phyloP scores from a whole-genome alignment of 2,329 filamentous ascomycete species.

The Claviceps pazoutovae region DNA sequence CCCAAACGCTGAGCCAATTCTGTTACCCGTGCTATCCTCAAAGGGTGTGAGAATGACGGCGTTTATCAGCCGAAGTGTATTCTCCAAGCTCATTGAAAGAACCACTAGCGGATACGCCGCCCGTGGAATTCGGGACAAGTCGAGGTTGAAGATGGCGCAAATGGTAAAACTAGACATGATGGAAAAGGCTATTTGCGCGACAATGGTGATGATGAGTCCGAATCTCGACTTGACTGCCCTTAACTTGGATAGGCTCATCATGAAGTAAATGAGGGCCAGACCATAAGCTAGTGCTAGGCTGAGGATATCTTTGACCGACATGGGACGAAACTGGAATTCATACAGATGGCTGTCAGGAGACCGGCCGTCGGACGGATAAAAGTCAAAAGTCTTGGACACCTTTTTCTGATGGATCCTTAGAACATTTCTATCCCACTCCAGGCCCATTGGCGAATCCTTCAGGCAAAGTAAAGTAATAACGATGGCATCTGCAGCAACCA shows the following conservation, averaged over 20 bases:
- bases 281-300: conserved; percentile 52
- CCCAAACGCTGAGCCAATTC: conserved; percentile 62
- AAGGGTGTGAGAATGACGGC: conserved; percentile 59
- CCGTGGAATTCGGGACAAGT: conserved; percentile 60
- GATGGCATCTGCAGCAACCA: conserved; percentile 61
- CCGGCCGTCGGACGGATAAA: conserved; percentile 47
- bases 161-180: conserved; percentile 69
- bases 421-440: conserved; percentile 50
- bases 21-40: conserved; percentile 51
- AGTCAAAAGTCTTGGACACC: conserved; percentile 42
- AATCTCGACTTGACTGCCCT: conserved; percentile 63
- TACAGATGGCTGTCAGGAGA: conserved; percentile 48
- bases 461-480: conserved; percentile 65
- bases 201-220: conserved; percentile 56
- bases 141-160: conserved; percentile 61
- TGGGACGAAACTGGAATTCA: conserved; percentile 65
- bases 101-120: conserved; percentile 67
- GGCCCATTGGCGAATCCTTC: conserved; percentile 47
- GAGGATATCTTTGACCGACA: conserved; percentile 51
- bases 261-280: conserved; percentile 49
- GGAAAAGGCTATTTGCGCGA: conserved; percentile 56
- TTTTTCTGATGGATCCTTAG: conserved; percentile 37
- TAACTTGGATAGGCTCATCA: conserved; percentile 52
- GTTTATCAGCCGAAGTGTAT: conserved; percentile 67
- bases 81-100: conserved; percentile 62